phyloP scores from a whole-genome alignment of 1,284 basidiomycete species.

The Mycena citricolor region DNA sequence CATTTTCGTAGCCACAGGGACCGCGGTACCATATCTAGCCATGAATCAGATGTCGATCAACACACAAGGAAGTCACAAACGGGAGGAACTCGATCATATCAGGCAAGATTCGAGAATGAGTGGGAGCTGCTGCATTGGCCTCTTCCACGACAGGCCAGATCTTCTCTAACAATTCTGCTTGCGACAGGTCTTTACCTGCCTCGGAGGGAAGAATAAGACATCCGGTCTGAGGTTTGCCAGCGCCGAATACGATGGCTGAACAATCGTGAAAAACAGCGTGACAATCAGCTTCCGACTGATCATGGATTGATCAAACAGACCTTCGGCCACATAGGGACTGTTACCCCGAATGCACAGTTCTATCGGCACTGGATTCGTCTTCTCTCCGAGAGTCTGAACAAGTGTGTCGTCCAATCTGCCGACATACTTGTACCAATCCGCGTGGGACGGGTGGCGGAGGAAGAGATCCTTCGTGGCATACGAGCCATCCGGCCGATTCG shows the following conservation, averaged over 20 bases:
- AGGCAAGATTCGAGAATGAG: conserved; percentile 49
- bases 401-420: conserved; percentile 63
- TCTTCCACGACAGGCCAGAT: conserved; percentile 49
- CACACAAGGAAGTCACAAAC: conserved; percentile 29
- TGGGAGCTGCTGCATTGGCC: conserved; percentile 52
- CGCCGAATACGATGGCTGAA: conserved; percentile 57
- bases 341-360: conserved; percentile 43
- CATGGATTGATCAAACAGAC: conserved; percentile 9
- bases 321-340: conserved; percentile 41
- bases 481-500: conserved; percentile 55
- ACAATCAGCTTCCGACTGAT: too few relatives aligned
- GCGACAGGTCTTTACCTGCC: conserved; percentile 37
- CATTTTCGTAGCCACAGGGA: conserved; percentile 49
- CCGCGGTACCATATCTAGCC: conserved; percentile 30
- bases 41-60: not conserved
- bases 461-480: conserved; percentile 64
- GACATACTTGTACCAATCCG: conserved; percentile 50
- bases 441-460: conserved; percentile 42
- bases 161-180: conserved; percentile 39
- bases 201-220: conserved; percentile 57
- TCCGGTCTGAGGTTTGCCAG: conserved; percentile 51
- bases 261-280: not conserved
- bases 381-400: conserved; percentile 51
- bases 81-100: conserved; percentile 53
- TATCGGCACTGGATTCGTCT: conserved; percentile 55